These are phyloP conservation scores for Penicillium decumbens DNA, from an alignment of 2,329 filamentous ascomycete genomes.

Conservation along the genomic window DNA sequence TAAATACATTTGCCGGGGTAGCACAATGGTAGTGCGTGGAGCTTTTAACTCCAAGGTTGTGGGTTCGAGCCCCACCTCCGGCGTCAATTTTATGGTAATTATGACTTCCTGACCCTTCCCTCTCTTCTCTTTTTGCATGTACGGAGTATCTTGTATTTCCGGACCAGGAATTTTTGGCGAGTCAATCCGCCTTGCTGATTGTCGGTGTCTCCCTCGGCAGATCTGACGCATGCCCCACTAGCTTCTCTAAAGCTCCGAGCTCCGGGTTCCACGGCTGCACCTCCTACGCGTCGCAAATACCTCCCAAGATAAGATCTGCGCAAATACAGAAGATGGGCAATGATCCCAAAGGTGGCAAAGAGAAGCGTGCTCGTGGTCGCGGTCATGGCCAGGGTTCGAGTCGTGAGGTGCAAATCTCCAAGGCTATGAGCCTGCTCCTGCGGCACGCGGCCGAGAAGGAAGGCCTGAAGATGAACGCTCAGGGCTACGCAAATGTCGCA, in stretches of 20 bases:
- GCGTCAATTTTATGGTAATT: too few relatives aligned
- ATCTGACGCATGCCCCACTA: constrained; percentile 14
- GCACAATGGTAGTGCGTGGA: too few relatives aligned
- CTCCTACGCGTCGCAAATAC: not conserved
- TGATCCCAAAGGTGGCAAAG: constrained; percentile 1
- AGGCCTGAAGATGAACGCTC: constrained; percentile 53
- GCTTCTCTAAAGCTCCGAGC: constrained; percentile 6
- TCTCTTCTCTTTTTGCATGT: too few relatives aligned
- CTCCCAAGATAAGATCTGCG: not conserved
- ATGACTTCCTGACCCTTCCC: too few relatives aligned
- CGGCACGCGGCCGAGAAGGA: constrained; percentile 60
- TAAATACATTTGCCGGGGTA: too few relatives aligned
- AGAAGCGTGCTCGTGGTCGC: constrained; percentile 6
- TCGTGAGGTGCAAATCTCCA: constrained; percentile 40
- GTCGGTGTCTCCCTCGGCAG: not conserved
- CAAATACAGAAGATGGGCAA: not conserved
- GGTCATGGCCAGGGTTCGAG: constrained; percentile 13
- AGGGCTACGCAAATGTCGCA: constrained; percentile 57
- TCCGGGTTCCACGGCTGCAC: constrained; percentile 2
- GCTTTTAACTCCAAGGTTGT: too few relatives aligned
- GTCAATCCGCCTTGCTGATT: not conserved
- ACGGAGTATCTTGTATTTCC: too few relatives aligned
- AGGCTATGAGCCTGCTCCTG: constrained; percentile 46
- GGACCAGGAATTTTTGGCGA: not conserved
- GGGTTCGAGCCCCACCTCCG: too few relatives aligned